Evolutionary conservation across 2,329 filamentous ascomycete genomes (phyloP), one percentile per base, ranked within the genome.

Genomic region (Cladobotryum protrusum): DNA sequence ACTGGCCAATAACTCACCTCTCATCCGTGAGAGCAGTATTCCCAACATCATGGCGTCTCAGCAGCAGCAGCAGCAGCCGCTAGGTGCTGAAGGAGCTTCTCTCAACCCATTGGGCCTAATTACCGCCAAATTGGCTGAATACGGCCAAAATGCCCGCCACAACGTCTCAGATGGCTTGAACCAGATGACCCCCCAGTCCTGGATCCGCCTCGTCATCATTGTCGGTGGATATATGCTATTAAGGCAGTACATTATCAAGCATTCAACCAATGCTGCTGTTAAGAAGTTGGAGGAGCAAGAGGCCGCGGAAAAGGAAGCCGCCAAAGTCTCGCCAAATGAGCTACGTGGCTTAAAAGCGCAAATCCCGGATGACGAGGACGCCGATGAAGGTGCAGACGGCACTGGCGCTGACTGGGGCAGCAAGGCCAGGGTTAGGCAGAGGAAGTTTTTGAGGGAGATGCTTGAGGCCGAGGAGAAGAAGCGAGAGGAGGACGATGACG

Each of bases 181-280:
- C 54, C 70, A 67, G 54, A 75, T 83, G 72, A 71, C 73, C 1
- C 60, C 65, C 11, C 68, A 80, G 57, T 70, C 76, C 39, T 82
- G 77, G 73, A 76, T 93, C 59, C 86, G 88, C 43, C 75, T 93
- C 51, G 68, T 89, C 57, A 76, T 82, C 57, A 78, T 89, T 54
- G 78, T 89, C 17, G 81, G 88, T 60, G 83, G 80, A 49, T 95
- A 92, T 72, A 63, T 83, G 56, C 77, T 93, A 47, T 61, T 89
- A 19, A 82, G 89, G 1, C 87, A 87, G 0, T 89, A 89, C 64
- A 67, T 91, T 46, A 75, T 91, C 61, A 85, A 85, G 62, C 67
- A 82, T 35, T 82, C 82, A 58, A 80, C 76, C 53, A 81, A 79
- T 59, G 68, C 76, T 55, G 82, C 87, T 62, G 79, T 83, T 64